A percentile compares a stretch with the other conserved stretches of the same genome.
These are phyloP conservation scores for Gymnopilus dilepis DNA, from an alignment of 768 basidiomycete species.

Conservation along the genomic window DNA sequence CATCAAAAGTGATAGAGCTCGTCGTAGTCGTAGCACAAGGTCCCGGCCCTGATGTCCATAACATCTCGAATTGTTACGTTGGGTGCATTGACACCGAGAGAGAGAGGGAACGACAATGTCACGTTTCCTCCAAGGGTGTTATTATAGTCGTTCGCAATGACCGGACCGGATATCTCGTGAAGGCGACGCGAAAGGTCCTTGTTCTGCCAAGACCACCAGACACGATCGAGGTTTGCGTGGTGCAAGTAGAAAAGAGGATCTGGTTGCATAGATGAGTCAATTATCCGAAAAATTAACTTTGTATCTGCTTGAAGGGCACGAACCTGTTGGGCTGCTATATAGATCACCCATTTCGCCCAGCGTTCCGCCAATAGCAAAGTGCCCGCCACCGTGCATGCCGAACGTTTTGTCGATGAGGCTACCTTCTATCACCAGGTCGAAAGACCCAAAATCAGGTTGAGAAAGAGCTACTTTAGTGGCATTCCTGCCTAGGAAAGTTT, in stretches of 20 bases:
- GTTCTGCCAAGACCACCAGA: constrained; percentile 46
- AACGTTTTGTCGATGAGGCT: constrained; percentile 9
- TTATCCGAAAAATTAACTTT: not conserved
- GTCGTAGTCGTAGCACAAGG: constrained; percentile 30
- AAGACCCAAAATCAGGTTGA: constrained; percentile 24
- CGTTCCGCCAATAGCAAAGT: constrained; percentile 8
- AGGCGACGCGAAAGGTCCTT: constrained; percentile 20
- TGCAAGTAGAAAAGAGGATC: constrained; percentile 48
- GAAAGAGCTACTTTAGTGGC: constrained; percentile 18
- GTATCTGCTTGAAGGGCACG: not conserved
- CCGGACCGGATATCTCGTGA: constrained; percentile 30
- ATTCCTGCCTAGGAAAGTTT: constrained; percentile 19
- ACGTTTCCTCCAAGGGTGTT: constrained; percentile 25
- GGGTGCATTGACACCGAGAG: constrained; percentile 24
- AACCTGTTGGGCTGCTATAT: constrained; percentile 14
- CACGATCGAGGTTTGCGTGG: constrained; percentile 45
- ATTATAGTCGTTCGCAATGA: constrained; percentile 24
- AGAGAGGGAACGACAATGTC: constrained; percentile 27
- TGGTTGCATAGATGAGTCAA: constrained; percentile 14
- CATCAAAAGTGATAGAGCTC: not conserved
- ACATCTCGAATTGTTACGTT: constrained; percentile 28
- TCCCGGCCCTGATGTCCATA: constrained; percentile 26
- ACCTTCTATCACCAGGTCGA: constrained; percentile 22
- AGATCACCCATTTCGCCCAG: constrained; percentile 15
- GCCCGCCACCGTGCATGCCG: constrained; percentile 9